Conservation (phyloP, 495 filamentous ascomycete species). For the Penicillium coffeae region DNA sequence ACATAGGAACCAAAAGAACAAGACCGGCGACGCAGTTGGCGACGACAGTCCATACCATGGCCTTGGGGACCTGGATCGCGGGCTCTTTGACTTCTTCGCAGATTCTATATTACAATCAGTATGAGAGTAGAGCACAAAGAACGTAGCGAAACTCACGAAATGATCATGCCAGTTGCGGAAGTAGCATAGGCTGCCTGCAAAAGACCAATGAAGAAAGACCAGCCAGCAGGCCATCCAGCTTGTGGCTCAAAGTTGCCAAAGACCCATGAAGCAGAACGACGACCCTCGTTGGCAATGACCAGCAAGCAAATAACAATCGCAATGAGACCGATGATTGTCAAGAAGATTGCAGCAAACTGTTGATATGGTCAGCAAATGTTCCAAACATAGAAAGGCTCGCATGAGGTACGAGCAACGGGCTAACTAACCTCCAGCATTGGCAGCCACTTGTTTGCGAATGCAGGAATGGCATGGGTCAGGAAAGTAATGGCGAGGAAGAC, state of each 20-base stretch:
- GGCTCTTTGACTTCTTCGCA: slow-evolving; percentile 61
- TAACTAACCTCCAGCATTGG: slow-evolving; percentile 43
- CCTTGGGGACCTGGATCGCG: slow-evolving; percentile 56
- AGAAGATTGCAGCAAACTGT: slow-evolving; percentile 60
- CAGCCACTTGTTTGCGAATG: slow-evolving; percentile 26
- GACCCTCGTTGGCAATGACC: slow-evolving; percentile 45
- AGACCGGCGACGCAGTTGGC: slow-evolving; percentile 64
- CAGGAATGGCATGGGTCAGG: slow-evolving; percentile 29
- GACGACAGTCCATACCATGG: slow-evolving; percentile 61
- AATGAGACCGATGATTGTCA: slow-evolving; percentile 52
- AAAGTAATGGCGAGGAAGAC: slow-evolving; percentile 58
- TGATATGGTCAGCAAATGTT: slow-evolving; percentile 10
- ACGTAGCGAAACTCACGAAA: slow-evolving; percentile 17
- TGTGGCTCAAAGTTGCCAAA: slow-evolving; percentile 52
- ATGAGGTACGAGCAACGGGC: no score
- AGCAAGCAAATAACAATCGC: slow-evolving; percentile 54
- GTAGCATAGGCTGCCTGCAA: slow-evolving; percentile 53
- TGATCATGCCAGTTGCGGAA: slow-evolving; percentile 49
- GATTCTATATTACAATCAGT: slow-evolving; percentile 38
- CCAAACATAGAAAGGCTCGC: no score
- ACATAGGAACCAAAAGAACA: slow-evolving; percentile 56
- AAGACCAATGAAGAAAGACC: slow-evolving; percentile 55
- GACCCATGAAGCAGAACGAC: slow-evolving; percentile 48
- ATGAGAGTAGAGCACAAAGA: neutral
- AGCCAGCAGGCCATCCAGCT: slow-evolving; percentile 54